Conservation (phyloP, 176 grass and related monocot species). For the Saccharum officinarum region DNA sequence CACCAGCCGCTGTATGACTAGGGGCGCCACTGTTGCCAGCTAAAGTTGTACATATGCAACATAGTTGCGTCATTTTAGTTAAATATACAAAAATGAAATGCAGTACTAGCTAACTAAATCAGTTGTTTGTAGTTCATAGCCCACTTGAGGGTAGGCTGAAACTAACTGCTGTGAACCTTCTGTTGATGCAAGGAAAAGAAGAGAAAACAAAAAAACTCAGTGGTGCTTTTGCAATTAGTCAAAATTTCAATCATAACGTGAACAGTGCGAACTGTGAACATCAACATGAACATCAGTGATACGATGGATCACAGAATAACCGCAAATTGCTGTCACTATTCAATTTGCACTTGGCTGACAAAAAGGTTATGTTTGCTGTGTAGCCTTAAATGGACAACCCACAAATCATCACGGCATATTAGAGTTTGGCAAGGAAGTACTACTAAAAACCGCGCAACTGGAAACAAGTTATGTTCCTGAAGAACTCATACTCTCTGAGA, state of each 20-base stretch:
- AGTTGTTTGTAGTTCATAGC: neutral
- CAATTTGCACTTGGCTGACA: neutral
- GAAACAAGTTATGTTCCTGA: constrained; percentile 4
- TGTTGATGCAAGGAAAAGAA: neutral
- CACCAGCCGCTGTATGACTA: neutral
- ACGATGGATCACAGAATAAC: neutral
- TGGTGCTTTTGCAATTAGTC: neutral
- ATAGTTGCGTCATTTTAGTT: constrained; percentile 1
- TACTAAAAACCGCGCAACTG: neutral
- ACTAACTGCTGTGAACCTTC: neutral
- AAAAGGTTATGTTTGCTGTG: constrained; percentile 8
- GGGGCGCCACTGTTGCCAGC: constrained; percentile 9
- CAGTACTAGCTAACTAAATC: neutral
- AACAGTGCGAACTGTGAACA: neutral
- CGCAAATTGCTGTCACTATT: neutral
- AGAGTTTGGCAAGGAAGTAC: neutral
- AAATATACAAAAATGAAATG: constrained; percentile 21
- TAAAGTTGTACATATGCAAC: constrained; percentile 38
- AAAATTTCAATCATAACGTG: neutral
- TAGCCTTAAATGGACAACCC: neutral
- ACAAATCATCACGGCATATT: neutral
- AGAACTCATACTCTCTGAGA: neutral
- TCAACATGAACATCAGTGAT: neutral
- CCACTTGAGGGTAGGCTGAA: neutral
- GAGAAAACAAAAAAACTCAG: neutral